Percentiles rank a stretch among this genome's conserved stretches.
phyloP scores from a whole-genome alignment of 1,284 basidiomycete species.

The Anthracocystis walkeri region DNA sequence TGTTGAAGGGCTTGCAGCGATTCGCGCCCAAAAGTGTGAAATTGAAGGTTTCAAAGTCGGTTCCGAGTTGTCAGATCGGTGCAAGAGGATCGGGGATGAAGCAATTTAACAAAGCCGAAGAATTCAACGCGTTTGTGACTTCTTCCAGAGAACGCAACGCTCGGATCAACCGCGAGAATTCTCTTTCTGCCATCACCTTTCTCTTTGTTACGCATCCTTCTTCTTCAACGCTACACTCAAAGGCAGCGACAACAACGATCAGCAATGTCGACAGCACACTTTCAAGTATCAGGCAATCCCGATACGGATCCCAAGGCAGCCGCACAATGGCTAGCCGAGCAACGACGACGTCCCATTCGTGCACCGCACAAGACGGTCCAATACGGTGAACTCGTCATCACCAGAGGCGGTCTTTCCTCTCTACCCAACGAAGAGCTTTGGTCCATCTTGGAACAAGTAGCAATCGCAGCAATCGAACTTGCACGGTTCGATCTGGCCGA shows the following conservation, averaged over 20 bases:
- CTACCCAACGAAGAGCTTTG: slow-evolving; percentile 72
- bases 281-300: slow-evolving; percentile 38
- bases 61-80: slow-evolving; percentile 9
- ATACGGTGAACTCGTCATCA: slow-evolving; percentile 75
- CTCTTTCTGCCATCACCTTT: slow-evolving; percentile 6
- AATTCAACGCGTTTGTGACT: too few relatives aligned
- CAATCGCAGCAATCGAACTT: slow-evolving; percentile 85
- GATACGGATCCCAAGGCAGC: slow-evolving; percentile 43
- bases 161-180: too few relatives aligned
- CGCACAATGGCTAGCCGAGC: slow-evolving; percentile 54
- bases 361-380: slow-evolving; percentile 80
- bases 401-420: slow-evolving; percentile 72
- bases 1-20: background rate
- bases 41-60: background rate
- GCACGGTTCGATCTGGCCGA: slow-evolving; percentile 83
- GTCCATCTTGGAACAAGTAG: slow-evolving; percentile 88
- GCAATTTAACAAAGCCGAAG: too few relatives aligned
- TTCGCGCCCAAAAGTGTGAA: slow-evolving; percentile 3
- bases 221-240: background rate
- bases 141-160: too few relatives aligned
- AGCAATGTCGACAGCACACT: slow-evolving; percentile 14
- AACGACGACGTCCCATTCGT: slow-evolving; percentile 68
- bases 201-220: background rate
- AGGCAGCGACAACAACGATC: background rate
- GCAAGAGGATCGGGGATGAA: too few relatives aligned